phyloP scores from a whole-genome alignment of 2,329 filamentous ascomycete genomes.

The Gremmenia infestans region DNA sequence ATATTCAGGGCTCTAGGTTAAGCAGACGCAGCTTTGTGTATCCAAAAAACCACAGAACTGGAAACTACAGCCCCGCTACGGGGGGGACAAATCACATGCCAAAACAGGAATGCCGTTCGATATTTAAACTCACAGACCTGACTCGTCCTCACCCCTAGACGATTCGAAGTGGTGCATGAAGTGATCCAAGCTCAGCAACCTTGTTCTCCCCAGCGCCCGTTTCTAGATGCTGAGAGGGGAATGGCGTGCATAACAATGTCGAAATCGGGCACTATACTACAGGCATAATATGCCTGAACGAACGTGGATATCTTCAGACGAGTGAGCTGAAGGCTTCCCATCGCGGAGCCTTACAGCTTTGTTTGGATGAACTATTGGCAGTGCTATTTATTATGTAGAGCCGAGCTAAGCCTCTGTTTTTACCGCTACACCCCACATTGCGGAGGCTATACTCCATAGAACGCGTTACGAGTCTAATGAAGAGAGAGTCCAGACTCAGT shows the following conservation, averaged over 20 bases:
- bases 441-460: slow-evolving; percentile 2
- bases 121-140: not conserved
- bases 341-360: not conserved
- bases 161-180: not conserved
- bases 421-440: not conserved
- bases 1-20: not conserved
- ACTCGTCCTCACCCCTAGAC: not conserved
- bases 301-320: slow-evolving; percentile 18
- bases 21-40: not conserved
- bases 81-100: not conserved
- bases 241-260: slow-evolving; percentile 23
- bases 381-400: slow-evolving; percentile 14
- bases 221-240: slow-evolving; percentile 3
- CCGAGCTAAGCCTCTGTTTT: slow-evolving; percentile 2
- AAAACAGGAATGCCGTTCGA: not conserved
- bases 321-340: slow-evolving; percentile 1
- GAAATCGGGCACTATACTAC: slow-evolving; percentile 12
- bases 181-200: slow-evolving; percentile 13
- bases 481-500: not conserved
- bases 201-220: slow-evolving; percentile 3
- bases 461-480: not conserved
- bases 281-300: slow-evolving; percentile 12
- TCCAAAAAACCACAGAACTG: not conserved
- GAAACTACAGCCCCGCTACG: not conserved
- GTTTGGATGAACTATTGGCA: slow-evolving; percentile 16